phyloP scores from a whole-genome alignment of 2,329 filamentous ascomycete genomes.

The Fusarium aywerte region DNA sequence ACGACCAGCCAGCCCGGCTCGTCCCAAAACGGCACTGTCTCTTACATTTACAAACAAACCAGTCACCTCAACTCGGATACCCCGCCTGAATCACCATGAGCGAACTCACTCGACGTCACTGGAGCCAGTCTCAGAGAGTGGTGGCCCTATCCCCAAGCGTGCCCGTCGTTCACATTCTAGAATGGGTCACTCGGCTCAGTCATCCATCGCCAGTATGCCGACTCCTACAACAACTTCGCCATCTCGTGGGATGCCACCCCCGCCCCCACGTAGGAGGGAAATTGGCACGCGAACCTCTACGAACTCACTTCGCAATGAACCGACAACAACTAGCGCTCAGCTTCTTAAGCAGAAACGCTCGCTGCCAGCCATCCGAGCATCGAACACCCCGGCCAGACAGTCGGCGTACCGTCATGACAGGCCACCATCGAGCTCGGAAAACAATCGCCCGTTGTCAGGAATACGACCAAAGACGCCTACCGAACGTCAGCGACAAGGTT shows the following conservation, averaged over 20 bases:
- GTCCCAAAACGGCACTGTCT: constrained; percentile 80
- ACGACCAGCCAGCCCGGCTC: constrained; percentile 74
- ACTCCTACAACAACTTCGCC: constrained; percentile 70
- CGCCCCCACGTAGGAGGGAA: constrained; percentile 71
- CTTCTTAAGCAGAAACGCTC: constrained; percentile 73
- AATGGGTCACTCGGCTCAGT: constrained; percentile 74
- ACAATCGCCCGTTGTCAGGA: constrained; percentile 60
- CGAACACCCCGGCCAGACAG: constrained; percentile 64
- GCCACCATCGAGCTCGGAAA: constrained; percentile 68
- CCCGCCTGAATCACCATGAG: constrained; percentile 78
- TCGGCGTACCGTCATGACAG: constrained; percentile 62
- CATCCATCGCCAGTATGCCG: constrained; percentile 72
- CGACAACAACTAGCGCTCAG: constrained; percentile 73
- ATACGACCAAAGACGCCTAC: constrained; percentile 77
- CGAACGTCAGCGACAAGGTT: constrained; percentile 65
- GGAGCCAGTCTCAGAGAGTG: constrained; percentile 93
- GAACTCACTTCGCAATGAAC: constrained; percentile 65
- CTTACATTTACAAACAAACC: constrained; percentile 90
- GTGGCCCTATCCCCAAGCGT: constrained; percentile 72
- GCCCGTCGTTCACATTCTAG: constrained; percentile 72
- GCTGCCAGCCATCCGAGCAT: constrained; percentile 66
- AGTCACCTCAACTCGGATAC: constrained; percentile 74
- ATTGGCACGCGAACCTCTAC: constrained; percentile 66
- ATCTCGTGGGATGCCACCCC: constrained; percentile 64
- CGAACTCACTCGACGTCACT: constrained; percentile 76